phyloP scores from a whole-genome alignment of 2,329 filamentous ascomycete genomes.

The Mollisia scopiformis region DNA sequence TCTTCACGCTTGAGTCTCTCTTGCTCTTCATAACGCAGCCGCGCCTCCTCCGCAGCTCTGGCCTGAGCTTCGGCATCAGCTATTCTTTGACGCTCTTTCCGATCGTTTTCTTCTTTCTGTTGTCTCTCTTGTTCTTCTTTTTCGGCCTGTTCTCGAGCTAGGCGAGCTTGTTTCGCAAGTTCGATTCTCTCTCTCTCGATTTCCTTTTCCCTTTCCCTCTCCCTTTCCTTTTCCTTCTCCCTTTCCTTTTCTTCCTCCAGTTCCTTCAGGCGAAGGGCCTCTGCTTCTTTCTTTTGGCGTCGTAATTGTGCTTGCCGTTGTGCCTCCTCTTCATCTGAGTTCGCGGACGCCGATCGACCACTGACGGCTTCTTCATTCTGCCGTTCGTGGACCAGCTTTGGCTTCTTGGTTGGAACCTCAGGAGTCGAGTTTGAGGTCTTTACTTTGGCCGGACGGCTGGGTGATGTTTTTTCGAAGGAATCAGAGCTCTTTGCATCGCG shows the following conservation, averaged over 20 bases:
- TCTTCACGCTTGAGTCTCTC: slow-evolving; percentile 40
- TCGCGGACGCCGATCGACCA: slow-evolving; percentile 40
- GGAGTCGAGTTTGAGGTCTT: slow-evolving; percentile 7
- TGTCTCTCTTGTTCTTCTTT: slow-evolving; percentile 41
- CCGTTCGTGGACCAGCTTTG: slow-evolving; percentile 13
- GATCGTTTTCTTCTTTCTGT: slow-evolving; percentile 32
- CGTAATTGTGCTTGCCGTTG: slow-evolving; percentile 18
- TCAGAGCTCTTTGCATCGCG: slow-evolving; percentile 14
- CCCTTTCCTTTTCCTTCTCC: slow-evolving; percentile 34
- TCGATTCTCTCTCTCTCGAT: slow-evolving; percentile 29
- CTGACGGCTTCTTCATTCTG: slow-evolving; percentile 12
- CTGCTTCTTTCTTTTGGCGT: slow-evolving; percentile 15
- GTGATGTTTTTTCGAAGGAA: slow-evolving; percentile 16
- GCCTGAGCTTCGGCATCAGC: slow-evolving; percentile 30
- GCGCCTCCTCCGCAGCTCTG: slow-evolving; percentile 39
- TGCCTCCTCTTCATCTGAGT: slow-evolving; percentile 40
- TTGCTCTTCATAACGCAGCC: slow-evolving; percentile 37
- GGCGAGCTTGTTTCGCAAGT: slow-evolving; percentile 27
- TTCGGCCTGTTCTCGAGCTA: slow-evolving; percentile 30
- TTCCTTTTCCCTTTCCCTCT: slow-evolving; percentile 4
- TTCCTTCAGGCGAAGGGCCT: slow-evolving; percentile 11
- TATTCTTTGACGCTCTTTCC: slow-evolving; percentile 31
- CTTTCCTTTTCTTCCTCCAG: slow-evolving; percentile 34
- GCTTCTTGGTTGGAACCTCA: slow-evolving; percentile 18
- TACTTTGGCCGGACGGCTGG: slow-evolving; percentile 18